Percentiles rank a stretch among this genome's conserved stretches.
These are phyloP conservation scores for Alternaria burnsii DNA, from an alignment of 2,329 filamentous ascomycete genomes.

Conservation along the genomic window DNA sequence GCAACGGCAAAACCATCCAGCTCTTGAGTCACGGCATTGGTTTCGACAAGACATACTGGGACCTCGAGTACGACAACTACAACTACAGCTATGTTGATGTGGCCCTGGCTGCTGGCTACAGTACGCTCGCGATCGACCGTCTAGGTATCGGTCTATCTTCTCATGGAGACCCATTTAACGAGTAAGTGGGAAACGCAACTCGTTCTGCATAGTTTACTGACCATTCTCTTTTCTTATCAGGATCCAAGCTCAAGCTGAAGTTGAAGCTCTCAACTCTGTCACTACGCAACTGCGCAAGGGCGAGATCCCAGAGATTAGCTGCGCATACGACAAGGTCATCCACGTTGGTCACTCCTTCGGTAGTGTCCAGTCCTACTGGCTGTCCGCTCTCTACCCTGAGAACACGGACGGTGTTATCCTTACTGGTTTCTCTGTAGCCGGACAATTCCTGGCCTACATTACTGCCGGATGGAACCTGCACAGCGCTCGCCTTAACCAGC, in stretches of 20 bases:
- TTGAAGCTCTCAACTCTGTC: conserved; percentile 65
- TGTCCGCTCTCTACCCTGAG: conserved; percentile 62
- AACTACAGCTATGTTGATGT: conserved; percentile 70
- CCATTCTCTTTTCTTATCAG: background rate
- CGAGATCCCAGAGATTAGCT: conserved; percentile 54
- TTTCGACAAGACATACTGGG: conserved; percentile 69
- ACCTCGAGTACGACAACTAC: conserved; percentile 64
- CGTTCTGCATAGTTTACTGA: background rate
- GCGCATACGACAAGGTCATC: conserved; percentile 56
- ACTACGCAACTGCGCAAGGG: conserved; percentile 61
- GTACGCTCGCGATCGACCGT: conserved; percentile 69
- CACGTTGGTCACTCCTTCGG: conserved; percentile 73
- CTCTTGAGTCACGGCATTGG: conserved; percentile 64
- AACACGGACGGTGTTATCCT: conserved; percentile 67
- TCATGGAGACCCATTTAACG: conserved; percentile 66
- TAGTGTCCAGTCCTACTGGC: conserved; percentile 64
- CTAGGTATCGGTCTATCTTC: conserved; percentile 68
- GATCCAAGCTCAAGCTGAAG: conserved; percentile 66
- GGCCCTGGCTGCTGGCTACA: conserved; percentile 65
- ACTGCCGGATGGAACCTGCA: conserved; percentile 59
- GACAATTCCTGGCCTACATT: conserved; percentile 55
- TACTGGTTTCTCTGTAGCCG: conserved; percentile 66
- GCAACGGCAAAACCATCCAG: conserved; percentile 51
- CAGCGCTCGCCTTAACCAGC: conserved; percentile 55
- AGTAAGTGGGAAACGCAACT: conserved; percentile 33